Base-by-base conservation (phyloP, 2,329 filamentous ascomycete species). In the Hymenoscyphus linearis region DNA sequence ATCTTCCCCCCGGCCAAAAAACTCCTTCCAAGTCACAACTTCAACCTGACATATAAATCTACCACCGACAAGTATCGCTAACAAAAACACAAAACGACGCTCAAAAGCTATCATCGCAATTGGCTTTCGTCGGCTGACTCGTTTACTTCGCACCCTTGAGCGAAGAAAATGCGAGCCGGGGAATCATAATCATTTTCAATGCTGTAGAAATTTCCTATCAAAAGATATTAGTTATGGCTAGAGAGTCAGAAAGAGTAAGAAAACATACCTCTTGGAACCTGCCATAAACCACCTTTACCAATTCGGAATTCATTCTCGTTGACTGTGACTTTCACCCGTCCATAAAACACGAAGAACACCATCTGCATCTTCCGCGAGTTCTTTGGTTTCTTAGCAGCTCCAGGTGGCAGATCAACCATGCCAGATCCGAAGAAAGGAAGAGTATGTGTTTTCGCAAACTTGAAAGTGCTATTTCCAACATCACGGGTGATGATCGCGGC, bases 281-380 rank as follows among this genome's bases (percentile, higher is more conserved):
- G 93, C 83, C 91, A 98, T 74, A 93, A 89, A 58, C 93, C 93
- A 47, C 93, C 93, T 68, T 89, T 91, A 40, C 87, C 86, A 66
- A 96, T 92, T 60, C 88, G 86, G 73, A 99, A 98, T 64, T 82
- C 79, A 26, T 83, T 88, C 66, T 89, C 84, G 66, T 89, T 85
- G 55, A 96, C 84, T 31, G 85, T 89, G 22, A 96, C 93, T 66
- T 86, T 80, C 22, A 97, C 91, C 66, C 89, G 86, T 25, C 95
- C 95, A 52, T 84, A 83, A 68, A 91, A 88, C 34, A 99, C 89
- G 69, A 96, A 97, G 75, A 98, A 98, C 1, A 90, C 87, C 88
- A 99, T 95, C 72, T 97, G 92, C 91, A 97, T 98, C 77, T 90
- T 93, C 65, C 93, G 84, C 37, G 90, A 89, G 75, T 97, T 98